Percentiles rank a stretch among this genome's conserved stretches.
These are phyloP conservation scores for Monosporascus sp. DNA, from an alignment of 2,329 filamentous ascomycete species.

Conservation along the genomic window DNA sequence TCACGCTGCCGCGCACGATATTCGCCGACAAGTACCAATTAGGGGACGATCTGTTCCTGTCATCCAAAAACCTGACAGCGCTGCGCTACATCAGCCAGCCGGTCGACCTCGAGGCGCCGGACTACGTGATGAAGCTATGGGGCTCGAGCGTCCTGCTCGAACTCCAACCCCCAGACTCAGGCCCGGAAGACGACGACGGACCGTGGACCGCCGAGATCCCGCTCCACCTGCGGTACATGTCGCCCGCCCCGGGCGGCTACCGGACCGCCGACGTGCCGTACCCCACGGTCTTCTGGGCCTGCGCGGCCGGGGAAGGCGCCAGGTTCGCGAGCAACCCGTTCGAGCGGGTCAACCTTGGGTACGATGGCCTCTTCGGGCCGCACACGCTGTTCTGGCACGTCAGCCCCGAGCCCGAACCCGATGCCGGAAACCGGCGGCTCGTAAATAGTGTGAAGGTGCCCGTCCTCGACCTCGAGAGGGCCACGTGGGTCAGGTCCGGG, in stretches of 20 bases:
- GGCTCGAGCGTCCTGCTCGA: constrained; percentile 74
- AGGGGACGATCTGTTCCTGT: constrained; percentile 67
- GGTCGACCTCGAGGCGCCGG: constrained; percentile 85
- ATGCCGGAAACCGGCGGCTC: constrained; percentile 30
- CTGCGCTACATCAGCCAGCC: constrained; percentile 67
- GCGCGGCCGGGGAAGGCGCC: constrained; percentile 57
- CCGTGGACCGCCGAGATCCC: constrained; percentile 68
- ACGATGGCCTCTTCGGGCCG: constrained; percentile 72
- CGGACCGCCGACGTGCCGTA: constrained; percentile 61
- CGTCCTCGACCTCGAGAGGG: constrained; percentile 53
- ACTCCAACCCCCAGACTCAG: constrained; percentile 50
- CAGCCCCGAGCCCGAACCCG: constrained; percentile 38
- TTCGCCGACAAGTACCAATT: constrained; percentile 90
- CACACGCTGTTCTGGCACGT: constrained; percentile 82
- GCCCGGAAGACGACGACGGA: constrained; percentile 31
- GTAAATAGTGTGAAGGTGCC: constrained; percentile 57
- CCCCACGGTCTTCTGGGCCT: constrained; percentile 89
- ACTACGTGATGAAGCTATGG: constrained; percentile 72
- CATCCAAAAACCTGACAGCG: constrained; percentile 70
- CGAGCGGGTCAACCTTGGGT: constrained; percentile 77
- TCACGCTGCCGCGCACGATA: constrained; percentile 74
- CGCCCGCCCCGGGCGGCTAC: constrained; percentile 53
- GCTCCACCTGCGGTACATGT: constrained; percentile 78
- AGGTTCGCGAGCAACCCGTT: constrained; percentile 78
- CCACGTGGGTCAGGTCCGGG: constrained; percentile 43